Conservation (phyloP, 2,329 filamentous ascomycete genomes). For the Claviceps cyperi region DNA sequence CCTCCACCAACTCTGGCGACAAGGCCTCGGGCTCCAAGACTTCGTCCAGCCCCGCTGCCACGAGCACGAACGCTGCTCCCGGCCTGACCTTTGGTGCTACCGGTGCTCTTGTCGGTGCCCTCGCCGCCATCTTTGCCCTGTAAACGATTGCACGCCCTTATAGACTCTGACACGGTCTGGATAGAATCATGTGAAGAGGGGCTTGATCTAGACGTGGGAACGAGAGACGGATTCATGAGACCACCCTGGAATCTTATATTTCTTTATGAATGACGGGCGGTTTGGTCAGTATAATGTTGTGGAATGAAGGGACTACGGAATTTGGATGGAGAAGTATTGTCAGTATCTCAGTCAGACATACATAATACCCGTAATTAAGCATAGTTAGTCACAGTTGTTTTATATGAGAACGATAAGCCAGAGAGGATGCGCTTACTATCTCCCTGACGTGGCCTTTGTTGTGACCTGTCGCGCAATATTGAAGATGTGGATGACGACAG, state of each 20-base stretch:
- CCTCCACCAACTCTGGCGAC: constrained; percentile 8
- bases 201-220: neutral
- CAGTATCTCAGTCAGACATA: neutral
- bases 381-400: neutral
- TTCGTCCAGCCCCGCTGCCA: neutral
- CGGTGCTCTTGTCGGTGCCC: constrained; percentile 30
- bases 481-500: too few species aligned
- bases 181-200: too few species aligned
- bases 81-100: constrained; percentile 17
- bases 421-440: neutral
- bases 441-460: too few species aligned
- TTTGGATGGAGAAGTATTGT: neutral
- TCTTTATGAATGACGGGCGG: neutral
- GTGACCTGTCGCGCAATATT: too few species aligned
- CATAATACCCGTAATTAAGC: constrained; percentile 1
- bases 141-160: constrained; percentile 18
- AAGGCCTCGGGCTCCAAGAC: constrained; percentile 12
- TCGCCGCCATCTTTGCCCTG: constrained; percentile 35
- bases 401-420: neutral
- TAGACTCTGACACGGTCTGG: too few species aligned
- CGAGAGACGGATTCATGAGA: neutral
- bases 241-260: neutral
- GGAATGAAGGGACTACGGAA: neutral
- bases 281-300: neutral
- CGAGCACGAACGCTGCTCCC: neutral